These are phyloP conservation scores for Brasenia schreberi DNA, from an alignment of 164 flowering plant genomes.

Conservation along the genomic window DNA sequence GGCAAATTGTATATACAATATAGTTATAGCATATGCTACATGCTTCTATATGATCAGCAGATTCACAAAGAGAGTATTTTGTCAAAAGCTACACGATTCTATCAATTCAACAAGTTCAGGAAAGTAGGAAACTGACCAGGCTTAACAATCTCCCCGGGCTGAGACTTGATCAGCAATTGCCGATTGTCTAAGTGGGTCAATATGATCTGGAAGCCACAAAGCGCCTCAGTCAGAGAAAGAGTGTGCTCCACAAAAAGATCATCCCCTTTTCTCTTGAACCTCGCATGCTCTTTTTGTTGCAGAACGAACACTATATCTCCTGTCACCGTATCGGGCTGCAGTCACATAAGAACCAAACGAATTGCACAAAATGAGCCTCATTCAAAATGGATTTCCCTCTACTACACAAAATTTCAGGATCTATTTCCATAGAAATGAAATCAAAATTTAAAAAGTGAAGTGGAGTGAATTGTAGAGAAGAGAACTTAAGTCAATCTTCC, in stretches of 20 bases:
- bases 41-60: no score
- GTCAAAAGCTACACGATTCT: no score
- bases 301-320: constrained; percentile 82
- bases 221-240: constrained; percentile 61
- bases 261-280: constrained; percentile 75
- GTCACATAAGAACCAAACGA: neutral
- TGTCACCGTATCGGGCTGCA: constrained; percentile 82
- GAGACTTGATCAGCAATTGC: constrained; percentile 67
- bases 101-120: neutral
- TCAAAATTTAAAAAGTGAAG: no score
- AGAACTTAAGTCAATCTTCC: no score
- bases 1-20: no score
- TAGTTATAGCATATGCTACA: no score
- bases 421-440: no score
- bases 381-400: no score
- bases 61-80: no score
- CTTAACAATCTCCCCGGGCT: constrained; percentile 81
- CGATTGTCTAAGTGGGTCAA: constrained; percentile 71
- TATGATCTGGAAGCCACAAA: constrained; percentile 72
- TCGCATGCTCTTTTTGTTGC: constrained; percentile 84
- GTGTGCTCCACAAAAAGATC: constrained; percentile 71
- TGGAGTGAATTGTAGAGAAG: no score
- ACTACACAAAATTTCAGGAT: no score
- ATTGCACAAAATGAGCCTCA: no score
- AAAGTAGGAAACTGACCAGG: constrained; percentile 41